Conservation (phyloP, 208 protist genomes). For the Leishmania mexicana region DNA sequence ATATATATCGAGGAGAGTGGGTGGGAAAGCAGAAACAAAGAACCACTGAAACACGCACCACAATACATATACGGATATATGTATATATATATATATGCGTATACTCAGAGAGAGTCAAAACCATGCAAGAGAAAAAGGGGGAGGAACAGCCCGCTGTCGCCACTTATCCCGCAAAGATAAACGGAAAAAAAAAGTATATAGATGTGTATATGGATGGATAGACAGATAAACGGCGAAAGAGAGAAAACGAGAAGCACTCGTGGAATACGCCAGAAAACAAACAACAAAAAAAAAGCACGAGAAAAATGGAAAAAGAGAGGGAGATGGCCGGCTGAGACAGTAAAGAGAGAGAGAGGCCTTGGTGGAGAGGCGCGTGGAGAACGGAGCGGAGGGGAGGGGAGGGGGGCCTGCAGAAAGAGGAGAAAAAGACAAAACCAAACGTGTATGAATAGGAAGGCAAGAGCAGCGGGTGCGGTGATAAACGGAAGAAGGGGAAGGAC, state of each 20-base stretch:
- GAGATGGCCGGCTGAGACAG: background rate
- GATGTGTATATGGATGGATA: too few relatives aligned
- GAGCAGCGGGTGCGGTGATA: background rate
- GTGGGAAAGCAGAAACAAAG: background rate
- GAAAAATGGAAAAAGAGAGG: background rate
- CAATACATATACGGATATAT: background rate
- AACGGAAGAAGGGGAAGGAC: background rate
- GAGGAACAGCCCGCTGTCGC: background rate
- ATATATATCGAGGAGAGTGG: background rate
- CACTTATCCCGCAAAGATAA: background rate
- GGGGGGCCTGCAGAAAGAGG: background rate
- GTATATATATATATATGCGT: background rate
- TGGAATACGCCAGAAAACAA: background rate
- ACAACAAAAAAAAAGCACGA: background rate
- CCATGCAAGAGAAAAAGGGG: background rate
- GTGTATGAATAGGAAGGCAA: background rate
- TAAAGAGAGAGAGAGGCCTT: background rate
- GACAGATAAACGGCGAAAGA: too few relatives aligned
- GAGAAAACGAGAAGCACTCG: background rate
- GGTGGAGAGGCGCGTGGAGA: background rate
- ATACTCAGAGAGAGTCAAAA: background rate
- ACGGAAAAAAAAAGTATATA: too few relatives aligned
- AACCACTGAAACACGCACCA: background rate
- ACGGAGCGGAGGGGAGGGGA: background rate
- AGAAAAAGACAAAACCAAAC: conserved; percentile 12